Conservation (phyloP, 2,329 filamentous ascomycete species). For the Parafenestella ontariensis region DNA sequence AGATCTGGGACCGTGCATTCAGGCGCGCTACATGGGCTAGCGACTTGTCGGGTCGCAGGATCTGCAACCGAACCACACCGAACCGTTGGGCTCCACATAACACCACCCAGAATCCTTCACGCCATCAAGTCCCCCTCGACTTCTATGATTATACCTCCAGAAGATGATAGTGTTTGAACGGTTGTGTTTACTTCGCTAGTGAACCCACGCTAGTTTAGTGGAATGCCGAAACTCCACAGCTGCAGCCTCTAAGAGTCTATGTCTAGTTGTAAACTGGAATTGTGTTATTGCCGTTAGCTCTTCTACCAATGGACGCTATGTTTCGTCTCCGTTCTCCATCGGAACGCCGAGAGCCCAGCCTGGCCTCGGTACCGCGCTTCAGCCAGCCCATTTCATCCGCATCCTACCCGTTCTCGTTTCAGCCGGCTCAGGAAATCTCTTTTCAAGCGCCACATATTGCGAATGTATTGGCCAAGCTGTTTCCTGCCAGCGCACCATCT, state of each 20-base stretch:
- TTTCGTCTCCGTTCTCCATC: not conserved
- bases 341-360: not conserved
- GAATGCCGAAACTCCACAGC: not conserved
- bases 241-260: not conserved
- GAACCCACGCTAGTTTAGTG: not conserved
- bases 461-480: not conserved
- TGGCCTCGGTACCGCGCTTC: not conserved
- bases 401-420: not conserved
- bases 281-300: not conserved
- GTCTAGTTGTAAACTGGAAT: no score
- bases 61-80: no score
- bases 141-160: not conserved
- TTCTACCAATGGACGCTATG: not conserved
- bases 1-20: not conserved
- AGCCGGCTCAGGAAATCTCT: not conserved
- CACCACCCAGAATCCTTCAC: not conserved
- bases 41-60: not conserved
- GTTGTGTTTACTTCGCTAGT: not conserved
- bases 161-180: not conserved
- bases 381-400: slow-evolving; percentile 1
- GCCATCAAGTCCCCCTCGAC: not conserved
- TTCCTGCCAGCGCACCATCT: not conserved
- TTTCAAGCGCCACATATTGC: not conserved
- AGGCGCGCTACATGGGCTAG: not conserved
- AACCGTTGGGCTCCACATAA: not conserved